Base-by-base conservation (phyloP, 768 basidiomycete genomes). In the Chalciporus piperatus region DNA sequence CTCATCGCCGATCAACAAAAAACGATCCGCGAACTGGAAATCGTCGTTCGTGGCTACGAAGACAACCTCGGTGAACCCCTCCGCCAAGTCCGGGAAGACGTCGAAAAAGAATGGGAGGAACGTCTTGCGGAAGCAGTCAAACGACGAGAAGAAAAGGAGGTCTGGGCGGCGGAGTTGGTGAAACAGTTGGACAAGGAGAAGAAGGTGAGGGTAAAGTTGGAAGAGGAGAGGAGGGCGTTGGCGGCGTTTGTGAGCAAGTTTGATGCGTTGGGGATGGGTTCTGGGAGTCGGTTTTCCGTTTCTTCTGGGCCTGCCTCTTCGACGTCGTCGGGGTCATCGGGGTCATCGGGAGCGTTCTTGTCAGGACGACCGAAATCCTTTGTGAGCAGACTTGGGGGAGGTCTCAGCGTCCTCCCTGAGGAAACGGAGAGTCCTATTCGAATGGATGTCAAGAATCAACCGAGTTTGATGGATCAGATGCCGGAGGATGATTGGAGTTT, bases 161-260 rank as follows among this genome's bases (percentile, higher is more conserved):
- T 68, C 19, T 91, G 88, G 85, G 87, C 84, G 1, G 75, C 76
- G 13, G 89, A 92, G 66, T 69, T 92, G 12, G 85, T 87, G 37
- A 82, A 76, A 55, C 82, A 87, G 59, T 71, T 92, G 32, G 90
- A 92, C 59, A 87, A 83, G 65, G 90, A 92, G 74, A 86, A 83
- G 68, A 84, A 80, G 75, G 79, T 82, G 44, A 73, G 87, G 45
- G 64, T 71, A 30, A 84, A 83, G 57, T 68, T 92, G 45, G 89
- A 92, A 64, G 85, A 85, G 40, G 89, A 92, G 69, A 79, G 89
- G 33, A 75, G 82, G 20, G 90, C 88, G 9, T 74, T 93, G 37
- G 81, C 87, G 4, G 79, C 88, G 6, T 93, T 93, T 59, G 91
- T 93, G 41, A 76, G 75, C 66, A 89, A 87, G 65, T 90, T 92